phyloP scores from a whole-genome alignment of 768 basidiomycete species.

The Russula sp. region DNA sequence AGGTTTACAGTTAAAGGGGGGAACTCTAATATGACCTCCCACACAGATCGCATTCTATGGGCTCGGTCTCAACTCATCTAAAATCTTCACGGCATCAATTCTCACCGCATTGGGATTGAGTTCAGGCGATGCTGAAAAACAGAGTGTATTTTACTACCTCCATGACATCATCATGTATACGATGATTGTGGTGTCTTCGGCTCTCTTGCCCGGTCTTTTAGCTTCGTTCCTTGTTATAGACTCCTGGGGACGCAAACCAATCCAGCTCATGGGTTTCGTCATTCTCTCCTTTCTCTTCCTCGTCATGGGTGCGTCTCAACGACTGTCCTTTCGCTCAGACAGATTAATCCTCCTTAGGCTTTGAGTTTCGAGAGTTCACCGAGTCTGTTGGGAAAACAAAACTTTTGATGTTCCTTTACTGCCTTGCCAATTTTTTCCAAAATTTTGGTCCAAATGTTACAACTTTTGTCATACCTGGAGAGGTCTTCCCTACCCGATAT shows the following conservation, averaged over 20 bases:
- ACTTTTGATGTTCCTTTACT: conserved; percentile 36
- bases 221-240: conserved; percentile 62
- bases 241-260: conserved; percentile 72
- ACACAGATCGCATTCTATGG: conserved; percentile 80
- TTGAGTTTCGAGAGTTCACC: conserved; percentile 29
- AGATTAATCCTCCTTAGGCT: conserved; percentile 24
- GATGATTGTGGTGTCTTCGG: conserved; percentile 65
- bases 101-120: conserved; percentile 52
- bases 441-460: conserved; percentile 43
- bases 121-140: conserved; percentile 32
- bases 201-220: conserved; percentile 80
- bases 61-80: conserved; percentile 75
- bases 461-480: conserved; percentile 41
- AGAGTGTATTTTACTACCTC: conserved; percentile 44
- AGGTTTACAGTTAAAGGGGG: neutral
- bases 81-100: conserved; percentile 56
- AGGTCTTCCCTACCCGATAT: conserved; percentile 43
- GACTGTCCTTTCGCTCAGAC: neutral
- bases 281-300: conserved; percentile 61
- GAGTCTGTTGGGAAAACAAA: conserved; percentile 26
- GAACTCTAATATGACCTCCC: neutral
- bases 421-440: conserved; percentile 39
- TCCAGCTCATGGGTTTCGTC: conserved; percentile 74
- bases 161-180: conserved; percentile 66
- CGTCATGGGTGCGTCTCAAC: conserved; percentile 50